Evolutionary conservation across 352 stramenopile species (phyloP).

Genomic region (Globisporangium radiosum): DNA sequence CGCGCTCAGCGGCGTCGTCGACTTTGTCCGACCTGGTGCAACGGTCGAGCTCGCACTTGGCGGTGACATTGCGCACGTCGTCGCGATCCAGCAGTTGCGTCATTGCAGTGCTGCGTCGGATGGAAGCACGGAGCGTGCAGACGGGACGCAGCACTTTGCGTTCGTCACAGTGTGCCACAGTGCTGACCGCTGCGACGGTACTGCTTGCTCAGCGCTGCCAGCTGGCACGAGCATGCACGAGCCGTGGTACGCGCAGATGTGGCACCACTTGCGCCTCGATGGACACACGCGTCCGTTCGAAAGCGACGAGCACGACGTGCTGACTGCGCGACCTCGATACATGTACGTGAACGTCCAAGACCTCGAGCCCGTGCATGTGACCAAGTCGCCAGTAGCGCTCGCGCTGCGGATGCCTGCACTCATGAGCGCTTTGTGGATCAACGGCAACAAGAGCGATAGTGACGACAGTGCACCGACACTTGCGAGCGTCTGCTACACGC

Average conservation of each 20-base stretch:
- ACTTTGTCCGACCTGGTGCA: slow-evolving; percentile 30
- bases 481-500: not conserved
- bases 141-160: not conserved
- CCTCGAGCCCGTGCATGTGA: slow-evolving; percentile 7
- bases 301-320: not conserved
- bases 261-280: not conserved
- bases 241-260: slow-evolving; percentile 1
- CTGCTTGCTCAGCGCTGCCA: not conserved
- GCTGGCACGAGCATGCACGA: not conserved
- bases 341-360: slow-evolving; percentile 10
- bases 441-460: not conserved
- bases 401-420: not conserved
- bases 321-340: slow-evolving; percentile 1
- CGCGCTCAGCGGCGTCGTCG: slow-evolving; percentile 23
- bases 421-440: not conserved
- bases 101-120: not conserved
- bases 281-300: not conserved
- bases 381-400: not conserved
- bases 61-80: slow-evolving; percentile 22
- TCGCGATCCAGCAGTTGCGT: slow-evolving; percentile 8
- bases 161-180: not conserved
- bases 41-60: slow-evolving; percentile 24
- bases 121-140: not conserved
- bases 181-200: too few relatives aligned
- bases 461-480: not conserved